Conservation (phyloP, 371 early-diverging fungal species). For the Batkoa obscura region DNA sequence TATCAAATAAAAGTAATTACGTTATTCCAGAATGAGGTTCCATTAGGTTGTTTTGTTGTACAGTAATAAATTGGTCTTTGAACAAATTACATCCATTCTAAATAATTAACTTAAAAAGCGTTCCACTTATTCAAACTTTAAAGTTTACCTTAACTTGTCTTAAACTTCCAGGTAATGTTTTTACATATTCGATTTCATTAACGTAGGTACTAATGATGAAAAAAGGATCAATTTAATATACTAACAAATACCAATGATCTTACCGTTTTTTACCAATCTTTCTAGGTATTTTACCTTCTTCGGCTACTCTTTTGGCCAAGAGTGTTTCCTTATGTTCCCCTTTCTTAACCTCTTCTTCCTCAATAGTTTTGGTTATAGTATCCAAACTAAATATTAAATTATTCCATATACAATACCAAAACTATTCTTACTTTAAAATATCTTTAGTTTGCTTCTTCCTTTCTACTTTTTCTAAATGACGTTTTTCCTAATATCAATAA, state of each 20-base stretch:
- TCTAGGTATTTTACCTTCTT: no score
- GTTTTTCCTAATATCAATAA: not conserved
- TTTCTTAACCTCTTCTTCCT: no score
- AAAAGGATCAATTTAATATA: not conserved
- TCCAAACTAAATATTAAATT: no score
- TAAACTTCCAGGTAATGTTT: slow-evolving; percentile 30
- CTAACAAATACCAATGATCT: slow-evolving; percentile 18
- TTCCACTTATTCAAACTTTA: not conserved
- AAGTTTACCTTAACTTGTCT: slow-evolving; percentile 18
- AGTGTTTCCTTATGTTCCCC: no score
- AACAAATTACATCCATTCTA: slow-evolving; percentile 76
- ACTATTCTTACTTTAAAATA: no score
- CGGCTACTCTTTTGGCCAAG: no score
- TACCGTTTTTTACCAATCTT: no score
- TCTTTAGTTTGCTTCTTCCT: slow-evolving; percentile 12
- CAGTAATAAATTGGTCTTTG: slow-evolving; percentile 55
- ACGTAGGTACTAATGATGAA: not conserved
- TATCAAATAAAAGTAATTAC: slow-evolving; percentile 8
- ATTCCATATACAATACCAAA: no score
- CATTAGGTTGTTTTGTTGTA: slow-evolving; percentile 71
- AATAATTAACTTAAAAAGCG: slow-evolving; percentile 6
- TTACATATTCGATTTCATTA: slow-evolving; percentile 10
- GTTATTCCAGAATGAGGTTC: slow-evolving; percentile 50
- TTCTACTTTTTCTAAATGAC: slow-evolving; percentile 11
- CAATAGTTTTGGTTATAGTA: no score